Base-by-base conservation (phyloP, 164 flowering plant genomes). In the Vitis amurensis region DNA sequence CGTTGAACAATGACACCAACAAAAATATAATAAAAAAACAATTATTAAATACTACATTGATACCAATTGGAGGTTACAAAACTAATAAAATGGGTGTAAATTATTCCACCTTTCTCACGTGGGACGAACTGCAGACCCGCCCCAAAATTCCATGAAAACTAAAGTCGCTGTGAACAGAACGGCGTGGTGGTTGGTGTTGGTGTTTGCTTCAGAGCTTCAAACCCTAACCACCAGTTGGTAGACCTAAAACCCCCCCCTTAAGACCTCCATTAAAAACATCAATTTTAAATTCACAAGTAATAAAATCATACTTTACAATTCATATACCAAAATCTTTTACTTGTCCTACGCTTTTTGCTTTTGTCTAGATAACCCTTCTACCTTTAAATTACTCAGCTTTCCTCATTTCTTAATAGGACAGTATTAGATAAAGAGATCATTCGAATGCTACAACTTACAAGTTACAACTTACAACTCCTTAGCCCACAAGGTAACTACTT, bases 171-270 rank as follows among this genome's bases (percentile, higher is more conserved):
- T 11, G 50, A 31, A 50, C 29, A 17, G 52, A 47, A 44, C 50
- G 12, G 17, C 6, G 15, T 51, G 14, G 27, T 9, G 37, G 47
- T 47, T 44, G 60, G 77, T 63, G 62, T 23, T 8, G 61, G 68
- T 70, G 78, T 76, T 77, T 71, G 78, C 69, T 73, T 68, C 12
- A 67, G 73, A 52, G 73, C 74, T 74, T 75, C 74, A 76, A 74
- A 68, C 60, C 64, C 72, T 81, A 84, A 81, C 87, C 56, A 84
- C 87, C 85, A 84, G 87, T 84, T 73, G 85, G 85, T 84, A 65
- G 79, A 84, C 84, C 84, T 66, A 75, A 74, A 77, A 67, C 69
- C 27, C 27, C 69, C 51, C 63, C 61, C 76, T 78, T 71, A 78
- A 75, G 4, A 48, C 79, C 79, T 71, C 55, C 74, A 60, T 63